Evolutionary conservation across 768 basidiomycete species (phyloP), one percentile per base, ranked within the genome.

Genomic region (Suillus variegatus): DNA sequence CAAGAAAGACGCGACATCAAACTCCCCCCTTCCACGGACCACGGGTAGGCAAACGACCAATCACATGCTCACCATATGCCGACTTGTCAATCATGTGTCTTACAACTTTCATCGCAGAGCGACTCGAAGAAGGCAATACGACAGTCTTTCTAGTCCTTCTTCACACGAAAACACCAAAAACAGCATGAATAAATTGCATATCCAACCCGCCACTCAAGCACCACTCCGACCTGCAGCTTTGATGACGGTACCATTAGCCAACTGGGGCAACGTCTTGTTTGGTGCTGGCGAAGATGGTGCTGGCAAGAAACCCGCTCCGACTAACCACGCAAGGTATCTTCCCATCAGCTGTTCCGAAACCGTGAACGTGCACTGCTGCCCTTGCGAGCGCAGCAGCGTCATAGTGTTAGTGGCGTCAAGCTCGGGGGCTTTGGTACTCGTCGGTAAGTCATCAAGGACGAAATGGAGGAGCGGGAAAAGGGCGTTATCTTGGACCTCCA

Each of bases 391-490:
- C 55, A 93, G 76, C 49, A 99, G 74, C 13, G 84, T 81, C n/a
- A 77, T 77, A 20, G 94, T 96, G 75, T 97, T 97, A 25, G 83
- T 75, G 73, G 97, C 94, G 73, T 97, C 93, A 58, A 99, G 81
- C 67, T 92, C 90, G 2, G 97, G 93, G 1, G 95, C 88, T 77
- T 96, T 97, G 32, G 97, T 99, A 73, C 92, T 94, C 32, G 96
- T 97, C 6, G 97, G 97, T 22, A 99, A 83, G 77, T 99, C 97
- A 74, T 98, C 97, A 38, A 99, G 81, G 32, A 99, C 97, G 70
- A 98, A 98, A 78, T 99, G 97, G 20, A 99, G 85, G 12, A 99
- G 81, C 3, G 97, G 97, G 86, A 96, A 99, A 52, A 99, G 84
- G 2, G 97, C 97, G 69, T 99, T 99, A 76, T 99, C 97, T 75